Evolutionary conservation across 2,329 filamentous ascomycete species (phyloP).

Genomic region (Tetracladium maxilliforme): DNA sequence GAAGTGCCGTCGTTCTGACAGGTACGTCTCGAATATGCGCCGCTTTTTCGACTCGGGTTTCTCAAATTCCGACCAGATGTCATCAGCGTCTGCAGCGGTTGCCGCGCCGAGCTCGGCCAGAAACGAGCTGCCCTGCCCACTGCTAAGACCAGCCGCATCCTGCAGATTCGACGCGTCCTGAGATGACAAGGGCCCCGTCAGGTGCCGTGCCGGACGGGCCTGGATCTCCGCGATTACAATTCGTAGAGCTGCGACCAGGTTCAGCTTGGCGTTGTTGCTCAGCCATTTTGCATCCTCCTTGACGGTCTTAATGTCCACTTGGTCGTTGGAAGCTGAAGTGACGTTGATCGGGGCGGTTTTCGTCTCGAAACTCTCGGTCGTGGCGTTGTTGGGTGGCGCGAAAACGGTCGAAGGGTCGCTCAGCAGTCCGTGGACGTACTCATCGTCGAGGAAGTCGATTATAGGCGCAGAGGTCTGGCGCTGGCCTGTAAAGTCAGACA

Average conservation of each 20-base stretch:
- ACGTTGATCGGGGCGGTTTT: slow-evolving; percentile 80
- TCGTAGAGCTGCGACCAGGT: slow-evolving; percentile 70
- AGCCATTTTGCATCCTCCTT: slow-evolving; percentile 82
- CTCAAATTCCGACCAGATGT: slow-evolving; percentile 46
- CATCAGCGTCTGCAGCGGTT: too few species aligned
- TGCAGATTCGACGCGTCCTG: slow-evolving; percentile 67
- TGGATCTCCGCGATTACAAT: slow-evolving; percentile 76
- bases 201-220: slow-evolving; percentile 55
- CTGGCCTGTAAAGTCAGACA: slow-evolving; percentile 44
- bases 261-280: slow-evolving; percentile 61
- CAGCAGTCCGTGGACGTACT: slow-evolving; percentile 53
- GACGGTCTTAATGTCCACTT: slow-evolving; percentile 62
- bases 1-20: slow-evolving; percentile 56
- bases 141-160: slow-evolving; percentile 54
- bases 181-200: slow-evolving; percentile 57
- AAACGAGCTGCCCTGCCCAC: too few species aligned
- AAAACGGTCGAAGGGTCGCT: slow-evolving; percentile 57
- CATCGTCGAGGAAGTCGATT: slow-evolving; percentile 55
- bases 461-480: slow-evolving; percentile 38
- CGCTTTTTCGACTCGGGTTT: slow-evolving; percentile 45
- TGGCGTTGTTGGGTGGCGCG: slow-evolving; percentile 40
- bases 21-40: slow-evolving; percentile 56
- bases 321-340: slow-evolving; percentile 48
- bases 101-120: too few species aligned
- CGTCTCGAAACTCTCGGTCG: slow-evolving; percentile 63